Evolutionary conservation across 805 yeast genomes (phyloP).

Genomic region (Yarrowia divulgata): DNA sequence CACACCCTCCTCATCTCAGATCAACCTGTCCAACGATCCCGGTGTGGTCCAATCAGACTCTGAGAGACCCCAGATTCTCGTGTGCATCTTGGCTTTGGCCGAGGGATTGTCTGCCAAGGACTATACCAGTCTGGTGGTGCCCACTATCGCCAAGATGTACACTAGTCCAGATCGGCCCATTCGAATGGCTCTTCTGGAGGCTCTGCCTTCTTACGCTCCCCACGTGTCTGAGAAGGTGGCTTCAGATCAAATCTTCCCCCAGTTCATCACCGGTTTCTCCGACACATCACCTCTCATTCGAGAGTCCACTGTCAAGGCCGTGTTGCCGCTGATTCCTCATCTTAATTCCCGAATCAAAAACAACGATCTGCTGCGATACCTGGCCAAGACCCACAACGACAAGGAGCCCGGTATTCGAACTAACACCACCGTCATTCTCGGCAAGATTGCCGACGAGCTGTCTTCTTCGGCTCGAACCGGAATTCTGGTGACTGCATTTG

Average conservation of each 20-base stretch:
- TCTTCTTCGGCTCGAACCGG: slow-evolving; percentile 65
- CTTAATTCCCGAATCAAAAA: slow-evolving; percentile 82
- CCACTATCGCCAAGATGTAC: slow-evolving; percentile 69
- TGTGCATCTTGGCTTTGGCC: slow-evolving; percentile 29
- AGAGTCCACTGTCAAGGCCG: slow-evolving; percentile 77
- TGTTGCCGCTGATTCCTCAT: slow-evolving; percentile 63
- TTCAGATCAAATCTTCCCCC: slow-evolving; percentile 70
- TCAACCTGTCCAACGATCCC: slow-evolving; percentile 31
- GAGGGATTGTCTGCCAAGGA: slow-evolving; percentile 47
- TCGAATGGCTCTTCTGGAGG: slow-evolving; percentile 71
- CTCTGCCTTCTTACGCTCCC: slow-evolving; percentile 63
- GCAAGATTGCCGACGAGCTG: slow-evolving; percentile 67
- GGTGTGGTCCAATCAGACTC: slow-evolving; percentile 38
- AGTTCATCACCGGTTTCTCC: slow-evolving; percentile 78
- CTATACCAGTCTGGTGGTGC: slow-evolving; percentile 59
- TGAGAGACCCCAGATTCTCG: slow-evolving; percentile 45
- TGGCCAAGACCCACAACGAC: slow-evolving; percentile 85
- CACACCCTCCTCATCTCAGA: slow-evolving; percentile 26
- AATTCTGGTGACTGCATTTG: slow-evolving; percentile 85
- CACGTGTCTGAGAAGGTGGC: slow-evolving; percentile 65
- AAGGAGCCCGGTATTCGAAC: slow-evolving; percentile 77
- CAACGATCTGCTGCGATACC: slow-evolving; percentile 77
- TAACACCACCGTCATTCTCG: slow-evolving; percentile 73
- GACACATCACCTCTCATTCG: slow-evolving; percentile 85
- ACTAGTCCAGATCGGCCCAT: slow-evolving; percentile 76